A percentile compares a stretch with the other conserved stretches of the same genome.
phyloP scores from a whole-genome alignment of 2,329 filamentous ascomycete species.

The Arthrobotrys megalospora region DNA sequence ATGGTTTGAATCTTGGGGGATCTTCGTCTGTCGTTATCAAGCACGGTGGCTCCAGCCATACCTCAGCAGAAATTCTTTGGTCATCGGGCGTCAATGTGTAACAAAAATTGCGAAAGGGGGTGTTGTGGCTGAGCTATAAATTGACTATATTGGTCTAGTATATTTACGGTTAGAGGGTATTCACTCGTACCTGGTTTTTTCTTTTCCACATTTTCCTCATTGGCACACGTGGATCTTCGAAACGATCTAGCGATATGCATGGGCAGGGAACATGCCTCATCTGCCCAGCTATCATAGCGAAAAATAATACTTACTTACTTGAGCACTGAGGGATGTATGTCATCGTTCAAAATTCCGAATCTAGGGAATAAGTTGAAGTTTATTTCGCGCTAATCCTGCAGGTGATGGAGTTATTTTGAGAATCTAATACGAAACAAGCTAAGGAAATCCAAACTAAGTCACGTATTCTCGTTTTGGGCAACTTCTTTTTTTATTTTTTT shows the following conservation, averaged over 20 bases:
- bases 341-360: slow-evolving; percentile 51
- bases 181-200: slow-evolving; percentile 44
- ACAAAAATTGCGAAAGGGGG: slow-evolving; percentile 56
- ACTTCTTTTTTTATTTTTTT: slow-evolving; percentile 29
- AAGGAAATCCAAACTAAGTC: slow-evolving; percentile 20
- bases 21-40: slow-evolving; percentile 31
- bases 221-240: slow-evolving; percentile 56
- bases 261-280: slow-evolving; percentile 43
- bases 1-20: slow-evolving; percentile 37
- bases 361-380: slow-evolving; percentile 51
- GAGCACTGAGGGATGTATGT: slow-evolving; percentile 21
- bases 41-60: slow-evolving; percentile 24
- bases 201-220: slow-evolving; percentile 32
- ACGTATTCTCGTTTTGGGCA: slow-evolving; percentile 33
- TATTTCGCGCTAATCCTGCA: slow-evolving; percentile 23
- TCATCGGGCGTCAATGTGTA: slow-evolving; percentile 49
- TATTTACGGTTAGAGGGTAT: slow-evolving; percentile 26
- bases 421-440: slow-evolving; percentile 46
- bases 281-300: slow-evolving; percentile 12
- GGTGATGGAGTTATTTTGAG: slow-evolving; percentile 46
- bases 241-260: slow-evolving; percentile 54
- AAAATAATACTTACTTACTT: slow-evolving; percentile 30
- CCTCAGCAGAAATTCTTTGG: slow-evolving; percentile 14
- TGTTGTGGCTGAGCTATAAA: slow-evolving; percentile 46
- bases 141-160: slow-evolving; percentile 9